A percentile compares a stretch with the other conserved stretches of the same genome.
Conservation (phyloP, 371 early-diverging fungal species). For the Nematocida ironsii region DNA sequence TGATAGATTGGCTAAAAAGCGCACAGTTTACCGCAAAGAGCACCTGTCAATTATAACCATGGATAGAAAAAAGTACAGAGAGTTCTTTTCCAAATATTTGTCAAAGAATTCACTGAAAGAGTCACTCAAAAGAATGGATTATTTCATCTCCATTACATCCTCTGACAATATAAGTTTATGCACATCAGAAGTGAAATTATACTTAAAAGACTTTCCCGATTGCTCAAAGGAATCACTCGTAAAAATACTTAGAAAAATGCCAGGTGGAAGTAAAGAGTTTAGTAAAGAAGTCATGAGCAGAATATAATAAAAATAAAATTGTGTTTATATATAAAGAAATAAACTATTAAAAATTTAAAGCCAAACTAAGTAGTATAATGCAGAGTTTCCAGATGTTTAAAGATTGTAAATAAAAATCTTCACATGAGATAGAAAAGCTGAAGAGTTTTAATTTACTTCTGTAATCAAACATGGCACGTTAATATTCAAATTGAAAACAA, state of each 20-base stretch:
- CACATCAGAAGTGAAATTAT: conserved; percentile 61
- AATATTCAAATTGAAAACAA: no score
- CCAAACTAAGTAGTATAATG: no score
- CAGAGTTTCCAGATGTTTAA: no score
- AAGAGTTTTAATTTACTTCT: no score
- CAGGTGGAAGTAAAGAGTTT: conserved; percentile 47
- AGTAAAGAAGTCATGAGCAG: conserved; percentile 28
- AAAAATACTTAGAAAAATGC: conserved; percentile 46
- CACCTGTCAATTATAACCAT: conserved; percentile 46
- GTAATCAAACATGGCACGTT: no score
- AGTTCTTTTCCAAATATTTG: conserved; percentile 57
- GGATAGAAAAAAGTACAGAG: conserved; percentile 56
- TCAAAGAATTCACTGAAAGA: conserved; percentile 59
- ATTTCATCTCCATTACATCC: conserved; percentile 61
- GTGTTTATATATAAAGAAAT: background rate
- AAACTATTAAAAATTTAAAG: background rate
- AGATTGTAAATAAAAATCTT: no score
- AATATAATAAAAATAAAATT: background rate
- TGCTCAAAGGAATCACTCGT: background rate
- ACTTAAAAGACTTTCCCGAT: conserved; percentile 23
- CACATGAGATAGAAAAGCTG: no score
- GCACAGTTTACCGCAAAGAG: conserved; percentile 42
- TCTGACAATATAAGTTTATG: conserved; percentile 63
- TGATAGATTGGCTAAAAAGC: conserved; percentile 61
- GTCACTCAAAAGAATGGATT: conserved; percentile 43